Evolutionary conservation across 2,329 filamentous ascomycete species (phyloP), one percentile per base, ranked within the genome.

Genomic region (Penicillium verrucosum): DNA sequence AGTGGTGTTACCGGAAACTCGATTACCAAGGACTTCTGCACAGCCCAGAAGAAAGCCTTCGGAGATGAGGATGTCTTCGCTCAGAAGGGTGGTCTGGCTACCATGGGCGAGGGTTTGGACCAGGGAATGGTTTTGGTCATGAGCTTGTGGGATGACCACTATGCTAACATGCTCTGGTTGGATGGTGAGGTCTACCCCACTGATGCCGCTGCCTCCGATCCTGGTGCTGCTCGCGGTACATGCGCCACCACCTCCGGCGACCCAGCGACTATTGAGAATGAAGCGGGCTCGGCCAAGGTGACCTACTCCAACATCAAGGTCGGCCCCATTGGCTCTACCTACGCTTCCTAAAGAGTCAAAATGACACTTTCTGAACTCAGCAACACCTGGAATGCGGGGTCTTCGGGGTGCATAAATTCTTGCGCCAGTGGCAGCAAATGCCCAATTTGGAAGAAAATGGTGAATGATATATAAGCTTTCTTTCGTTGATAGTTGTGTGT

Each of bases 151-250:
- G 84, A 88, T 68, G 87, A 89, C 75, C 82, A 89, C 74, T 73
- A 82, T 58, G 76, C 82, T 67, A 81, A 87, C 75, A 90, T 90
- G 87, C 81, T 88, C 67, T 90, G 88, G 88, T 82, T 91, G 65
- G 88, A 90, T 78, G 83, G 82, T 59, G 82, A 77, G 32, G 32
- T 3, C 70, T 88, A 82, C 78, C 86, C 87, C 47, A 76, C 77
- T 58, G 67, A 70, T 55, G 72, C 65, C 36, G 69, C 74, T 59
- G 65, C 75, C 30, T 78, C 76, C 51, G 61, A 58, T 2, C 77
- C 77, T 30, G 84, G 85, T 62, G 72, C 77, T 56, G 74, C 75
- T 41, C 82, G 85, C 66, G 85, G 85, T 53, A 74, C 76, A 36
- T 87, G 85, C 71, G 56, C 77, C 48, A 78, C 76, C 45, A 74